Conservation (phyloP, 2,329 filamentous ascomycete species). For the Claviceps maximensis region DNA sequence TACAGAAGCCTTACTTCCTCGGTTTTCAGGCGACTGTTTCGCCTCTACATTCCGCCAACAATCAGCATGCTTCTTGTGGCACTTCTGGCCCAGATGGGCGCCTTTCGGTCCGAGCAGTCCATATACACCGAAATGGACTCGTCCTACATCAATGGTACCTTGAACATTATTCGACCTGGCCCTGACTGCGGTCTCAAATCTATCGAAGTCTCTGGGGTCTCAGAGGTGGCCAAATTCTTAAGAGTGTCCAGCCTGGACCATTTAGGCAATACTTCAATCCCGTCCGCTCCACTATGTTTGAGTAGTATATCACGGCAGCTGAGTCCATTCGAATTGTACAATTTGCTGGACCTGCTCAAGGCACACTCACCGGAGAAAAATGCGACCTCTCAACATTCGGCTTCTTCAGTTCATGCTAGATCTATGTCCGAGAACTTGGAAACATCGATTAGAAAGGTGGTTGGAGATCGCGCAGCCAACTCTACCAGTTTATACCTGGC, state of each 20-base stretch:
- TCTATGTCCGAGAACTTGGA: not conserved
- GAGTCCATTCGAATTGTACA: not conserved
- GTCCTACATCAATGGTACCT: conserved; percentile 21
- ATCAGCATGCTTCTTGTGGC: conserved; percentile 28
- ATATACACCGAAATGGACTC: conserved; percentile 26
- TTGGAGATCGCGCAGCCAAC: conserved; percentile 1
- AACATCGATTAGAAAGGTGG: too few relatives aligned
- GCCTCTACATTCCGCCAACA: conserved; percentile 26
- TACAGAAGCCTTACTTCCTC: conserved; percentile 24
- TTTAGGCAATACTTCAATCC: not conserved
- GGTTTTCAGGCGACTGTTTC: conserved; percentile 24
- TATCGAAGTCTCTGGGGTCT: not conserved
- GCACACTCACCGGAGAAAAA: not conserved
- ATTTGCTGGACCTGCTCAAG: not conserved
- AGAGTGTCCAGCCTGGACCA: not conserved
- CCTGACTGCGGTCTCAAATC: not conserved
- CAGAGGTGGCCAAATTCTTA: not conserved
- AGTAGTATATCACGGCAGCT: not conserved
- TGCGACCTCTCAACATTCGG: not conserved
- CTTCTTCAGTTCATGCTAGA: not conserved
- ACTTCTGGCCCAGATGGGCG: conserved; percentile 24
- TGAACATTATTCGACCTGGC: not conserved
- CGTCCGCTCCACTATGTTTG: not conserved
- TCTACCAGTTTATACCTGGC: conserved; percentile 18
- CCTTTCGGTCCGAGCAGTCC: conserved; percentile 20